A percentile compares a stretch with the other conserved stretches of the same genome.
phyloP scores from a whole-genome alignment of 2,329 filamentous ascomycete genomes.

The Aspergillus thermomutatus region DNA sequence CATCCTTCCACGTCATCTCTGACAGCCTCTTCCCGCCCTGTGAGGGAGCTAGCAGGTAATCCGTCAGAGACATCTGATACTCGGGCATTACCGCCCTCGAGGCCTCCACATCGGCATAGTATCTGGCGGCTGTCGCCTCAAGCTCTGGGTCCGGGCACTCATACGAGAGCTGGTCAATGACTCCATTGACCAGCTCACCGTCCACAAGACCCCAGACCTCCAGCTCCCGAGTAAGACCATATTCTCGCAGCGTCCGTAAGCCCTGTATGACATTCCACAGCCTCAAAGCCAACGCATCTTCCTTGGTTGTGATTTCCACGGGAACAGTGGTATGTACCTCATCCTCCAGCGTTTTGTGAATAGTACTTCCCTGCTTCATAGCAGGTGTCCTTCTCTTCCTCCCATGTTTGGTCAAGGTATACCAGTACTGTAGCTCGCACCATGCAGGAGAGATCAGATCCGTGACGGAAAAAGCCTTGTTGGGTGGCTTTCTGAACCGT shows the following conservation, averaged over 20 bases:
- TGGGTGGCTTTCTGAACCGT: constrained; percentile 73
- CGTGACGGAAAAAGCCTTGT: constrained; percentile 78
- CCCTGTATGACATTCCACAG: constrained; percentile 93
- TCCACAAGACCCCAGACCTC: constrained; percentile 84
- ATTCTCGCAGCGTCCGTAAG: constrained; percentile 67
- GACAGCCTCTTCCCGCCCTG: constrained; percentile 34
- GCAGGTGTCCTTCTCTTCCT: constrained; percentile 71
- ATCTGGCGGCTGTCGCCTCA: constrained; percentile 56
- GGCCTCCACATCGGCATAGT: constrained; percentile 35
- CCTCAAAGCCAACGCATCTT: constrained; percentile 76
- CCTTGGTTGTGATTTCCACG: constrained; percentile 68
- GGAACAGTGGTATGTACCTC: constrained; percentile 75
- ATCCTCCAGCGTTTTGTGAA: constrained; percentile 82
- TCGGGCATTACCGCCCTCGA: constrained; percentile 37
- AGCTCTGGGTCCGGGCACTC: constrained; percentile 69
- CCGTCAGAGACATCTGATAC: constrained; percentile 45
- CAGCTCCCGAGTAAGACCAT: constrained; percentile 69
- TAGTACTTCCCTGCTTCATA: constrained; percentile 76
- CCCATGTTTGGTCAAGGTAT: constrained; percentile 74
- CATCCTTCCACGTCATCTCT: constrained; percentile 24
- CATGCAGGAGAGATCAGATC: constrained; percentile 86
- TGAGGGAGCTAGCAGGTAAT: constrained; percentile 41
- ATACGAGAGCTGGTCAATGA: constrained; percentile 83
- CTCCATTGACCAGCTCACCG: constrained; percentile 77
- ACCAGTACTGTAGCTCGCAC: constrained; percentile 95